Conservation (phyloP, 768 basidiomycete genomes). For the Leccinellum luteum region DNA sequence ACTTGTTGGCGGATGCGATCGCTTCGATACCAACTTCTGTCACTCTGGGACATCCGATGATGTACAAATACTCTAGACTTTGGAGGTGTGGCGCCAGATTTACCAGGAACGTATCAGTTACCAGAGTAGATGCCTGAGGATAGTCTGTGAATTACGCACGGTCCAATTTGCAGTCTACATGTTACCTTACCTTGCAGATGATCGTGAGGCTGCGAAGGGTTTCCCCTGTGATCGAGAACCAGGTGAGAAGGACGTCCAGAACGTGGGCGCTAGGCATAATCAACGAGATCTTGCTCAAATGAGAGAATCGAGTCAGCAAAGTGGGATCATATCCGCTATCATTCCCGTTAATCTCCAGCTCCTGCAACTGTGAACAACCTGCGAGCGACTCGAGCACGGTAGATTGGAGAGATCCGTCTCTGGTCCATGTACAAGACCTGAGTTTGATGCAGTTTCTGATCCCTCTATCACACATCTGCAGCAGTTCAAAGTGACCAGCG, state of each 20-base stretch:
- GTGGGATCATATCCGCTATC: constrained; percentile 46
- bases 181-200: constrained; percentile 59
- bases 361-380: constrained; percentile 40
- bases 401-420: constrained; percentile 69
- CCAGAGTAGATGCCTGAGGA: constrained; percentile 48
- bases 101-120: constrained; percentile 57
- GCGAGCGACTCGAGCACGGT: constrained; percentile 54
- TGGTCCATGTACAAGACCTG: constrained; percentile 70
- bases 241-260: constrained; percentile 45
- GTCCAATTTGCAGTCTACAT: background rate
- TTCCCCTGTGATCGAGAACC: constrained; percentile 45
- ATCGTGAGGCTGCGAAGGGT: constrained; percentile 59
- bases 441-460: constrained; percentile 63
- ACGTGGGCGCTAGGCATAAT: constrained; percentile 72
- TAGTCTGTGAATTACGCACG: background rate
- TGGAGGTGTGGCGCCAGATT: constrained; percentile 47
- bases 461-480: constrained; percentile 44
- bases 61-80: constrained; percentile 52
- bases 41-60: constrained; percentile 69
- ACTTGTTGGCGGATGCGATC: constrained; percentile 43
- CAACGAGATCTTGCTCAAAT: constrained; percentile 54
- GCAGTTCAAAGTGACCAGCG: constrained; percentile 32
- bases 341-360: constrained; percentile 73
- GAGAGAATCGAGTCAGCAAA: constrained; percentile 49
- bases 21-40: constrained; percentile 58